Evolutionary conservation across 1,284 basidiomycete species (phyloP).

Genomic region (Leucoagaricus sp.): DNA sequence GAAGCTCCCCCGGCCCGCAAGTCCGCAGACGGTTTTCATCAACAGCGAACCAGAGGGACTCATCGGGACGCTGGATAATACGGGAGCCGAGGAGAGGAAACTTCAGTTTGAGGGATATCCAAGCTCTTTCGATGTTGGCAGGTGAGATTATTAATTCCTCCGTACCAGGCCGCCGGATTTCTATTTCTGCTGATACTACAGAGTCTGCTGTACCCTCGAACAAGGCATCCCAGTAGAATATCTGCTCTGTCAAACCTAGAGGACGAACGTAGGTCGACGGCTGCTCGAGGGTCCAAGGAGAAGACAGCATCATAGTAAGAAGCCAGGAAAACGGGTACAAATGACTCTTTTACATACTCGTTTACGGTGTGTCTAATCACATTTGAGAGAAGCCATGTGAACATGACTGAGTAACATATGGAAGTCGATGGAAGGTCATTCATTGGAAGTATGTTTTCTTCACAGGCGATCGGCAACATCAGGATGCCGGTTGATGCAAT

Average conservation of each 20-base stretch:
- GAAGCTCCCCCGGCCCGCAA: slow-evolving; percentile 37
- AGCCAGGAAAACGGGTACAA: not conserved
- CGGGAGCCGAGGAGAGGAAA: slow-evolving; percentile 49
- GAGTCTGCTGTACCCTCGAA: slow-evolving; percentile 48
- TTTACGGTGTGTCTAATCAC: not conserved
- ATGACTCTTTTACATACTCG: not conserved
- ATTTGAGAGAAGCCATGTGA: slow-evolving; percentile 2
- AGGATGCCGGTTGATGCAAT: not conserved
- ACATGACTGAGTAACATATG: not conserved
- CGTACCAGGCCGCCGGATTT: slow-evolving; percentile 20
- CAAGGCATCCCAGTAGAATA: slow-evolving; percentile 45
- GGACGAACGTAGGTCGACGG: slow-evolving; percentile 34
- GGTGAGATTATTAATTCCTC: slow-evolving; percentile 20
- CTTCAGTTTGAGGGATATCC: slow-evolving; percentile 44
- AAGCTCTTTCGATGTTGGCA: slow-evolving; percentile 39
- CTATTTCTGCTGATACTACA: slow-evolving; percentile 37
- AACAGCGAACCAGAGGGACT: slow-evolving; percentile 41
- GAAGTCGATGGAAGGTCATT: too few species aligned
- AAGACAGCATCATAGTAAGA: slow-evolving; percentile 6
- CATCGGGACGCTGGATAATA: slow-evolving; percentile 29
- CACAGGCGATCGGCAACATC: not conserved
- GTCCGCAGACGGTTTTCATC: slow-evolving; percentile 31
- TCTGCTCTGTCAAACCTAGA: slow-evolving; percentile 42
- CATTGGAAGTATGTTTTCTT: too few species aligned
- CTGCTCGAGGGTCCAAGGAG: slow-evolving; percentile 8